These are phyloP conservation scores for Primulina tabacum DNA, from an alignment of 257 asterid genomes.

Conservation along the genomic window DNA sequence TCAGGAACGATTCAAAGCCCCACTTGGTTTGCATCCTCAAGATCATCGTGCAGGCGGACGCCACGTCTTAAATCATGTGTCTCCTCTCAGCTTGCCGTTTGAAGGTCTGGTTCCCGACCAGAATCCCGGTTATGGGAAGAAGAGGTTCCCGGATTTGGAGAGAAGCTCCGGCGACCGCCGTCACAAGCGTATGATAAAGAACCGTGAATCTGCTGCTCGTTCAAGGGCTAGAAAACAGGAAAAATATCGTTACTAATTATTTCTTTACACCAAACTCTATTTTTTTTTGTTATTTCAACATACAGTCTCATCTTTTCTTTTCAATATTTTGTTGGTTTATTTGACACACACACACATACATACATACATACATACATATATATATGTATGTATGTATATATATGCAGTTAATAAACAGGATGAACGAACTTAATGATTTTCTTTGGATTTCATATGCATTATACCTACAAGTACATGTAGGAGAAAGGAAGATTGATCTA, in stretches of 20 bases:
- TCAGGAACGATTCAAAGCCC: background rate
- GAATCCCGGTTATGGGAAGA: conserved; percentile 16
- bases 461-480: no score
- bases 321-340: background rate
- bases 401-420: no score
- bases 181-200: conserved; percentile 45
- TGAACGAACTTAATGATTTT: no score
- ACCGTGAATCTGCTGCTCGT: conserved; percentile 46
- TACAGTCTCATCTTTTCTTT: background rate
- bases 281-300: no score
- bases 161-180: conserved; percentile 25
- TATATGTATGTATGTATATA: no score
- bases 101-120: no score
- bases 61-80: background rate
- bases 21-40: conserved; percentile 13
- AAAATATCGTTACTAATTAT: background rate
- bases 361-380: no score
- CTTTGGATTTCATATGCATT: no score
- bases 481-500: no score
- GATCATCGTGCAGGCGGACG: background rate
- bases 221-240: conserved; percentile 49
- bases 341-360: no score
- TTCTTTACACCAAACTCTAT: no score
- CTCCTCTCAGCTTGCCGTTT: background rate
- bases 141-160: conserved; percentile 22